These are phyloP conservation scores for Aspergillus sp. DNA, from an alignment of 2,329 filamentous ascomycete genomes.

Conservation along the genomic window DNA sequence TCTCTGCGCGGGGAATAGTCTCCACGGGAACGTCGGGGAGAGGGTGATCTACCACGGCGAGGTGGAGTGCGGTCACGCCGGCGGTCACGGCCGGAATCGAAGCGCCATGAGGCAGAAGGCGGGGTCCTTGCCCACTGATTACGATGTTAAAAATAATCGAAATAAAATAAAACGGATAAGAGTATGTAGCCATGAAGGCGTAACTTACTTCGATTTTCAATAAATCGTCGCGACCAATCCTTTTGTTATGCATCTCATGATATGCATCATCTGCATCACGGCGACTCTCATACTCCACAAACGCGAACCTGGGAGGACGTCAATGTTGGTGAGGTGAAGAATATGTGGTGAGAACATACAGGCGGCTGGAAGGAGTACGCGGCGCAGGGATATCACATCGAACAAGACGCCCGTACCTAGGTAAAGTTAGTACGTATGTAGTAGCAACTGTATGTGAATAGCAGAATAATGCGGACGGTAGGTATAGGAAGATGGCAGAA, in stretches of 20 bases:
- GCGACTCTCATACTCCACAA: constrained; percentile 98
- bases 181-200: background rate
- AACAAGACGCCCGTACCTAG: constrained; percentile 92
- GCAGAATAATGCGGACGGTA: background rate
- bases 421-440: constrained; percentile 39
- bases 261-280: constrained; percentile 98
- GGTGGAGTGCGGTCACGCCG: constrained; percentile 70
- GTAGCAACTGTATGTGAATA: background rate
- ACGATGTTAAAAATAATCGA: constrained; percentile 25
- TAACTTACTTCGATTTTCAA: constrained; percentile 89
- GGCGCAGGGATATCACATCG: constrained; percentile 98
- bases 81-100: constrained; percentile 83
- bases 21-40: constrained; percentile 57
- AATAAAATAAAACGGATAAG: background rate
- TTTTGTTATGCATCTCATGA: constrained; percentile 99
- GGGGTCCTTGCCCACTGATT: constrained; percentile 96
- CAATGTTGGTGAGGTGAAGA: constrained; percentile 22
- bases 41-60: constrained; percentile 65
- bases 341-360: constrained; percentile 66
- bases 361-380: constrained; percentile 85
- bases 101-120: constrained; percentile 96
- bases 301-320: constrained; percentile 70
- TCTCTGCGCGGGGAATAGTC: constrained; percentile 89
- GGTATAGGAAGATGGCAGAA: background rate
- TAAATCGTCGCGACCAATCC: constrained; percentile 90